Evolutionary conservation across 2,329 filamentous ascomycete species (phyloP).

Genomic region (Microthyrium microscopicum): DNA sequence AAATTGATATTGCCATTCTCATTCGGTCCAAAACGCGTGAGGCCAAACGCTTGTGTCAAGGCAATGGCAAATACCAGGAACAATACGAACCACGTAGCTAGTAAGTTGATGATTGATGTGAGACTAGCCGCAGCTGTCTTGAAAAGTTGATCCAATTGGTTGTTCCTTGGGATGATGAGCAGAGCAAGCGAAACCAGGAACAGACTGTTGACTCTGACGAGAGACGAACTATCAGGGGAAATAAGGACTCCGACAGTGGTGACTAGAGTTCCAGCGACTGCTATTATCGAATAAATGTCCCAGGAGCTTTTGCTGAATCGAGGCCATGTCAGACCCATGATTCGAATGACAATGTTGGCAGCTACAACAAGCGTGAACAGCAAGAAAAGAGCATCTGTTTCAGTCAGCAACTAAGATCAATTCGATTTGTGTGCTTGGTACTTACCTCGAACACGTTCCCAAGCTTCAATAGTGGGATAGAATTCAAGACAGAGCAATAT

Average conservation of each 20-base stretch:
- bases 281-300: constrained; percentile 77
- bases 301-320: constrained; percentile 86
- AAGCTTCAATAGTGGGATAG: constrained; percentile 54
- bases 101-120: constrained; percentile 72
- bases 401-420: constrained; percentile 11
- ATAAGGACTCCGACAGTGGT: constrained; percentile 65
- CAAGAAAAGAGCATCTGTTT: constrained; percentile 56
- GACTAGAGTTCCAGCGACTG: constrained; percentile 63
- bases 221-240: constrained; percentile 37
- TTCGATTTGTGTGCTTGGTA: background rate
- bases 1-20: constrained; percentile 77
- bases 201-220: constrained; percentile 76
- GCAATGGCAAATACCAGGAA: constrained; percentile 96
- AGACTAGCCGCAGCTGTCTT: constrained; percentile 94
- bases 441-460: constrained; percentile 49
- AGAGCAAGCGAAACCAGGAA: constrained; percentile 83
- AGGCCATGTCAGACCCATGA: constrained; percentile 79
- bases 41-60: constrained; percentile 84
- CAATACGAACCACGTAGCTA: constrained; percentile 94
- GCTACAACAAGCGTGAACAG: constrained; percentile 68
- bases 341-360: constrained; percentile 64
- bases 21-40: constrained; percentile 66
- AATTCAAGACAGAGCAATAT: constrained; percentile 73
- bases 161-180: constrained; percentile 85
- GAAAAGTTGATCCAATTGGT: constrained; percentile 93